Base-by-base conservation (phyloP, 352 stramenopile genomes). In the Aphanomyces euteiches region DNA sequence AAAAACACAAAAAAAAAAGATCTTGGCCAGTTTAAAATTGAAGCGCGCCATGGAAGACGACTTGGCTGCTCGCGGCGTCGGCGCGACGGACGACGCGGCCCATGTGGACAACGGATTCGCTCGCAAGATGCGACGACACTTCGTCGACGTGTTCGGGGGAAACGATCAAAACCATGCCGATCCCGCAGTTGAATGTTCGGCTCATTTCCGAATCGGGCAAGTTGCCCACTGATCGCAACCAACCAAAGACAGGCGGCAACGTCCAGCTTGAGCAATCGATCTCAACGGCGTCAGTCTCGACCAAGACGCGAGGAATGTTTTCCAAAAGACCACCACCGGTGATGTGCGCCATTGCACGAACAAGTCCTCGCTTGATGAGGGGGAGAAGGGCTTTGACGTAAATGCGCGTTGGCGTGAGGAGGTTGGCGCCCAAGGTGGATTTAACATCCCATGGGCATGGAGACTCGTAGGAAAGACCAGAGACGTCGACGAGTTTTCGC, bases 91-190 rank as follows among this genome's bases (percentile, higher is more conserved):
- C 79, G 37, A 98, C 84, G 69, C 77, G 82, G 75, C 95, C 95
- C 39, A 98, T 73, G 82, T 93, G 82, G 73, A 91, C 97, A 45
- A 98, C 87, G 66, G 84, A 84, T 77, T 98, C 95, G 57, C 90
- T 90, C 47, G 79, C 76, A 21, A 99, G 80, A 58, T 92, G 71
- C 47, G 83, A 43, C 43, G 93, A 90, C 5, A 97, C 90, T 64
- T 96, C 82, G n/a, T 87, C 84, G 34, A 96, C 96, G 72, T 96
- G 86, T 54, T 90, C 87, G 47, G 88, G 77, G 17, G 93, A 84
- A 36, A 99, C 79, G 63, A 99, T 94, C 34, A 99, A 77, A 41
- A 99, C 93, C 96, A 99, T 99, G 69, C 97, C 97, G 76, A 99
- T 95, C 68, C 97, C 97, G 79, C 94, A 98, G 80, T 99, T 99